A percentile compares a stretch with the other conserved stretches of the same genome.
Conservation (phyloP, 306 rosid genomes). For the Pueraria montana region DNA sequence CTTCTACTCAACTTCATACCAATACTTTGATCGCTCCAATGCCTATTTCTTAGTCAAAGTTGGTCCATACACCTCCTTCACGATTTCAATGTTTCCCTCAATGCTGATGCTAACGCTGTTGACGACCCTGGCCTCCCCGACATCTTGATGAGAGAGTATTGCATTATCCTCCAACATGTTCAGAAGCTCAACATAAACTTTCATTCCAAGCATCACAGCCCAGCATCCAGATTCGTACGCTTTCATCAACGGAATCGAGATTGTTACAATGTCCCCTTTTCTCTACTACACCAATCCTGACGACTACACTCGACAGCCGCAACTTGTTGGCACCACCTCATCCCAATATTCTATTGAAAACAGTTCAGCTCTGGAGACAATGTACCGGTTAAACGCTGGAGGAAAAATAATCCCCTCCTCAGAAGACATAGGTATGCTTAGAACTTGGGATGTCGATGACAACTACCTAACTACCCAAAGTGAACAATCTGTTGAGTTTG, state of each 20-base stretch:
- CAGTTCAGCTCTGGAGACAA: neutral
- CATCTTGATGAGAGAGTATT: constrained; percentile 41
- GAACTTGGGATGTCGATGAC: neutral
- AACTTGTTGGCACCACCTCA: neutral
- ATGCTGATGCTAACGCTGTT: neutral
- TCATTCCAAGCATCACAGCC: neutral
- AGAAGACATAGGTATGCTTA: neutral
- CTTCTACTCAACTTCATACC: too few species aligned
- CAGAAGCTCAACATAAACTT: neutral
- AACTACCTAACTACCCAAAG: neutral
- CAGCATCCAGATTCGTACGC: constrained; percentile 3
- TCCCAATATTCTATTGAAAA: accelerated
- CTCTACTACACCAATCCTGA: neutral
- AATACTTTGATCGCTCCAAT: too few species aligned
- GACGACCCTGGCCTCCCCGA: accelerated
- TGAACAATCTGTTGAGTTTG: neutral
- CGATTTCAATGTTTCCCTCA: too few species aligned
- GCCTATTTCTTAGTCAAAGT: too few species aligned
- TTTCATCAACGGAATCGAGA: constrained; percentile 9
- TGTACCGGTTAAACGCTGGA: neutral
- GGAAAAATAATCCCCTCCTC: neutral
- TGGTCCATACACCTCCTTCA: too few species aligned
- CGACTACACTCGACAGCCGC: neutral
- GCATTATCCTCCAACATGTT: neutral
- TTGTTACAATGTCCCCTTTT: neutral